A percentile compares a stretch with the other conserved stretches of the same genome.
These are phyloP conservation scores for Cryptococcus sp. DNA, from an alignment of 1,284 basidiomycete species.

Conservation along the genomic window DNA sequence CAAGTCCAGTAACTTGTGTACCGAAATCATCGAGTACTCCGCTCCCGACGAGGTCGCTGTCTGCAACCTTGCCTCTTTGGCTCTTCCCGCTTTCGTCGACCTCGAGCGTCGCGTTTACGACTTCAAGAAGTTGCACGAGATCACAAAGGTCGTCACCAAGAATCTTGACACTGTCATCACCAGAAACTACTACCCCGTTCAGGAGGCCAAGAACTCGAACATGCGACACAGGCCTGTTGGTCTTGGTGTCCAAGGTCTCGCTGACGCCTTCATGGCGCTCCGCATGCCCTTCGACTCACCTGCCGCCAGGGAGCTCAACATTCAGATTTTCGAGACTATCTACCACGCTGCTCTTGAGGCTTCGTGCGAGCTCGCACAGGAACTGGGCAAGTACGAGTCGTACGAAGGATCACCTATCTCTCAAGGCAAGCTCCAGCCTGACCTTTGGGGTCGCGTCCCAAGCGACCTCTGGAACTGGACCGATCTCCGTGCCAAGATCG, in stretches of 20 bases:
- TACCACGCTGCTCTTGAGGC: slow-evolving; percentile 95
- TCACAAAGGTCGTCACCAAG: slow-evolving; percentile 86
- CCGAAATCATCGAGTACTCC: slow-evolving; percentile 98
- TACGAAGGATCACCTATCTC: slow-evolving; percentile 90
- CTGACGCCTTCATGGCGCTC: slow-evolving; percentile 97
- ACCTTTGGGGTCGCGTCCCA: slow-evolving; percentile 93
- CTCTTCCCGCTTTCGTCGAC: slow-evolving; percentile 83
- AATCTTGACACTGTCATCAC: slow-evolving; percentile 76
- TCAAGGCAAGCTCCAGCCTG: slow-evolving; percentile 87
- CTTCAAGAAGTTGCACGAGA: slow-evolving; percentile 93
- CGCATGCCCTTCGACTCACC: slow-evolving; percentile 93
- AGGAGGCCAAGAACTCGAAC: slow-evolving; percentile 89
- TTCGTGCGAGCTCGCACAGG: slow-evolving; percentile 82
- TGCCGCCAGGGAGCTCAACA: slow-evolving; percentile 84
- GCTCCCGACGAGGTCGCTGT: slow-evolving; percentile 98
- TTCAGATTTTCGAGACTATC: slow-evolving; percentile 98
- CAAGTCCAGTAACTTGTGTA: slow-evolving; percentile 99
- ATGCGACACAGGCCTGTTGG: slow-evolving; percentile 98
- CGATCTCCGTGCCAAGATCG: slow-evolving; percentile 82
- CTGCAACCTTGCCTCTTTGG: slow-evolving; percentile 97
- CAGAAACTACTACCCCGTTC: slow-evolving; percentile 75
- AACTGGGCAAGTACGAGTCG: slow-evolving; percentile 84
- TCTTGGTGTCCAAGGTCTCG: slow-evolving; percentile 96
- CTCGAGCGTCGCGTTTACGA: slow-evolving; percentile 65
- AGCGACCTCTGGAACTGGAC: slow-evolving; percentile 96